These are phyloP conservation scores for Chalciporus piperatus DNA, from an alignment of 768 basidiomycete genomes.

Conservation along the genomic window DNA sequence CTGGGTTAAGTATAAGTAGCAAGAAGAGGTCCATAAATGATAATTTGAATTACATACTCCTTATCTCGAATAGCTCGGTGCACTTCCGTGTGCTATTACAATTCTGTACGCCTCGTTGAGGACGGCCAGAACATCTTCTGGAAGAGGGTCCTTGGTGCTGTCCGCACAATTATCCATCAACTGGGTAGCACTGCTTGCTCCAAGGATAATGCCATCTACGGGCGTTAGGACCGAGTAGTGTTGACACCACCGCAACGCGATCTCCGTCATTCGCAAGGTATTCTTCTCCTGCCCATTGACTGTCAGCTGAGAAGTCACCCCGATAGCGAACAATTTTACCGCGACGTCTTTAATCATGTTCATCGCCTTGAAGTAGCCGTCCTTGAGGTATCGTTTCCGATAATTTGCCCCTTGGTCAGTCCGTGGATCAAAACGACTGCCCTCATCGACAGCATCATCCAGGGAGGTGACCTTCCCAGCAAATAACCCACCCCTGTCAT, in stretches of 20 bases:
- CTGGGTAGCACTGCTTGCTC: conserved; percentile 34
- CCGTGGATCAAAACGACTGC: conserved; percentile 38
- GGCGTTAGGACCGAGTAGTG: conserved; percentile 34
- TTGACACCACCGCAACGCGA: conserved; percentile 39
- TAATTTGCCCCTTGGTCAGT: conserved; percentile 38
- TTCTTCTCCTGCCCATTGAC: conserved; percentile 24
- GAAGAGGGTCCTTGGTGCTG: conserved; percentile 42
- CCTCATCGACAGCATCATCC: conserved; percentile 27
- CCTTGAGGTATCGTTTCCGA: conserved; percentile 39
- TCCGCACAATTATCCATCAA: conserved; percentile 31
- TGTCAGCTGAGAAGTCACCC: too few relatives aligned
- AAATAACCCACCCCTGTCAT: conserved; percentile 2
- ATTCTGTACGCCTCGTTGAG: conserved; percentile 37
- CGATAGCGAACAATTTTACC: background rate
- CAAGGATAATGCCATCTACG: conserved; percentile 36
- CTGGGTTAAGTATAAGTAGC: too few relatives aligned
- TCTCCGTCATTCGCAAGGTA: conserved; percentile 32
- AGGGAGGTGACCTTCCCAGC: conserved; percentile 45
- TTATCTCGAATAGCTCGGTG: conserved; percentile 32
- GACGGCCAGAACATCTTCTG: conserved; percentile 29
- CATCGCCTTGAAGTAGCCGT: conserved; percentile 40
- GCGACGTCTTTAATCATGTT: conserved; percentile 36
- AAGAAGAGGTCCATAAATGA: too few relatives aligned
- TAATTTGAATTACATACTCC: background rate
- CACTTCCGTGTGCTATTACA: conserved; percentile 30